Evolutionary conservation across 2,329 filamentous ascomycete genomes (phyloP).

Genomic region (Calcarisporium arbuscula): DNA sequence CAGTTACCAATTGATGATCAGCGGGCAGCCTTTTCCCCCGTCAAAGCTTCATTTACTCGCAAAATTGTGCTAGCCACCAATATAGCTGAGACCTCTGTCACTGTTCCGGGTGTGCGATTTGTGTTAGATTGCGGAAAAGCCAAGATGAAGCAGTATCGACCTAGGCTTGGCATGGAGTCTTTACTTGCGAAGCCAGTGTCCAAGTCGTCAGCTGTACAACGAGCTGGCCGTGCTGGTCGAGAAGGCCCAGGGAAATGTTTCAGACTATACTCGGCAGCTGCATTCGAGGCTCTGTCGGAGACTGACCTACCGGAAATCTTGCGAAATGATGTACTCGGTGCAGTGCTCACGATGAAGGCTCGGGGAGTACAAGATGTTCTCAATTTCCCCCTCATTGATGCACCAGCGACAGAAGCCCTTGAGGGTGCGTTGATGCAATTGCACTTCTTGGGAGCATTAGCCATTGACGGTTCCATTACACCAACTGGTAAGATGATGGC

Average conservation of each 20-base stretch:
- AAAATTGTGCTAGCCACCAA: constrained; percentile 94
- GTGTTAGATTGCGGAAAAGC: constrained; percentile 92
- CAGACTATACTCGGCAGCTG: constrained; percentile 76
- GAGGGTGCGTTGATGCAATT: constrained; percentile 79
- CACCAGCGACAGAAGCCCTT: constrained; percentile 69
- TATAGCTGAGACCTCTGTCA: constrained; percentile 97
- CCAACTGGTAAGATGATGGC: constrained; percentile 70
- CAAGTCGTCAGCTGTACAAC: constrained; percentile 85
- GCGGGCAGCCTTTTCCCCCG: constrained; percentile 75
- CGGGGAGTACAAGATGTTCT: constrained; percentile 77
- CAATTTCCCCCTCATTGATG: constrained; percentile 78
- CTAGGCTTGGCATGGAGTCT: constrained; percentile 80
- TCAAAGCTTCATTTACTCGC: constrained; percentile 64
- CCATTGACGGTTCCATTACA: constrained; percentile 67
- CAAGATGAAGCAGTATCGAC: constrained; percentile 88
- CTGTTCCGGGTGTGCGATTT: constrained; percentile 84
- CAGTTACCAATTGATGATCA: constrained; percentile 83
- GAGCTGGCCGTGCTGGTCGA: constrained; percentile 85
- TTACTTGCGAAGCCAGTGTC: constrained; percentile 87
- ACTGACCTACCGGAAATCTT: constrained; percentile 84
- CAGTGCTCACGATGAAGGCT: constrained; percentile 89
- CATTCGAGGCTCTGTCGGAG: constrained; percentile 64
- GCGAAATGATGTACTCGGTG: constrained; percentile 79
- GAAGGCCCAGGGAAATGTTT: constrained; percentile 88
- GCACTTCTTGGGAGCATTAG: constrained; percentile 69